These are phyloP conservation scores for Wickerhamiella infanticola DNA, from an alignment of 1,139 yeast genomes.

Conservation along the genomic window DNA sequence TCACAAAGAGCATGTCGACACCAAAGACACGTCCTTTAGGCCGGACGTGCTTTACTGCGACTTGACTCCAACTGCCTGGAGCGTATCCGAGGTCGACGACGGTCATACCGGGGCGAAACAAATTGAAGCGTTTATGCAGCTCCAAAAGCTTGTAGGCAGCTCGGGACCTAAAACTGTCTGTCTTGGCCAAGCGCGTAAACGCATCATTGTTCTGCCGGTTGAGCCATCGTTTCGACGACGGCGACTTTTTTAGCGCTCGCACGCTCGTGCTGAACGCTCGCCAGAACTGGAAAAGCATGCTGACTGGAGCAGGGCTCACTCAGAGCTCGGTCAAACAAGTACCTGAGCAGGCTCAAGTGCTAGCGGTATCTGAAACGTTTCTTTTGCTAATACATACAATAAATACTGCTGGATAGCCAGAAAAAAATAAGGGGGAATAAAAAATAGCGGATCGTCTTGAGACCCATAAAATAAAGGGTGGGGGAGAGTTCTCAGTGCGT, in stretches of 20 bases:
- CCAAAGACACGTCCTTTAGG: slow-evolving; percentile 61
- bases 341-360: too few relatives aligned
- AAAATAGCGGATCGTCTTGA: neutral
- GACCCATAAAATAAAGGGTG: neutral
- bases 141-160: slow-evolving; percentile 74
- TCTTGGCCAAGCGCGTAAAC: slow-evolving; percentile 51
- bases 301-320: neutral
- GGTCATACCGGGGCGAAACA: slow-evolving; percentile 42
- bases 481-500: slow-evolving; percentile 44
- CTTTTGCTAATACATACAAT: neutral
- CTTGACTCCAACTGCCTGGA: slow-evolving; percentile 94
- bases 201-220: slow-evolving; percentile 50
- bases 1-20: slow-evolving; percentile 62
- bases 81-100: slow-evolving; percentile 86
- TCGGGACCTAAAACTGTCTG: slow-evolving; percentile 52
- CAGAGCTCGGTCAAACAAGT: too few relatives aligned
- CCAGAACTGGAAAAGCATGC: neutral
- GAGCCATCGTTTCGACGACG: slow-evolving; percentile 50
- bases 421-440: neutral
- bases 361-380: too few relatives aligned
- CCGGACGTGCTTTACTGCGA: slow-evolving; percentile 44
- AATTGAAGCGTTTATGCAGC: slow-evolving; percentile 43
- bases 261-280: neutral
- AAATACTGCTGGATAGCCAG: neutral
- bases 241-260: neutral